Percentiles rank a stretch among this genome's conserved stretches.
phyloP scores from a whole-genome alignment of 495 filamentous ascomycete species.

The Hypoxylon perforatum region DNA sequence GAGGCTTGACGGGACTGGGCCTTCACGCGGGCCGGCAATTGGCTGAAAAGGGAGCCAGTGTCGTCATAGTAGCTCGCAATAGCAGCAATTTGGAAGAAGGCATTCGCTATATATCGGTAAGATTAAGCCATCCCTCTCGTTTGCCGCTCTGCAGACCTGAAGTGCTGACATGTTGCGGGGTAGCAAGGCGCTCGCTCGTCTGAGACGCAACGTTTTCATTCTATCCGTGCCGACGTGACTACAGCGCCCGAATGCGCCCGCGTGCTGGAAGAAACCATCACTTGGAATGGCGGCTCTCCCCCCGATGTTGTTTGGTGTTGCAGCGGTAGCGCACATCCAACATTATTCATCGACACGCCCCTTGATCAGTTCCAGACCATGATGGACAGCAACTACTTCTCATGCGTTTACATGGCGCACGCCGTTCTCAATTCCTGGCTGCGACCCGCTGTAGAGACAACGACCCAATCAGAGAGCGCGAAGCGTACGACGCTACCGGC shows the following conservation, averaged over 20 bases:
- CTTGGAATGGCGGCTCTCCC: slow-evolving; percentile 75
- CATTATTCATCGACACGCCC: slow-evolving; percentile 77
- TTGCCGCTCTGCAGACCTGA: background rate
- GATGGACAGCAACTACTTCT: slow-evolving; percentile 89
- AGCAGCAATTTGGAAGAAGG: slow-evolving; percentile 70
- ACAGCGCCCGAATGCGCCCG: slow-evolving; percentile 68
- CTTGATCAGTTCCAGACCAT: slow-evolving; percentile 70
- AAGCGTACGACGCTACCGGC: background rate
- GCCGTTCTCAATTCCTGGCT: slow-evolving; percentile 65
- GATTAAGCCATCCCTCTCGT: background rate
- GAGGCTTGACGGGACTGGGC: slow-evolving; percentile 86
- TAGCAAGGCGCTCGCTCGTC: slow-evolving; percentile 61
- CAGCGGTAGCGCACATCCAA: slow-evolving; percentile 73
- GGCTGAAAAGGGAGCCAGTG: slow-evolving; percentile 78
- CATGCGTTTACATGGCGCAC: slow-evolving; percentile 80
- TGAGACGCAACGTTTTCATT: slow-evolving; percentile 74
- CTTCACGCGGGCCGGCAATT: slow-evolving; percentile 73
- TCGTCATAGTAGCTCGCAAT: slow-evolving; percentile 80
- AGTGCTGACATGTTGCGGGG: background rate
- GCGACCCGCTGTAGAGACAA: slow-evolving; percentile 33
- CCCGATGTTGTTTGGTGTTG: slow-evolving; percentile 90
- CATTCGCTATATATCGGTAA: slow-evolving; percentile 69
- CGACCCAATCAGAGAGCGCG: no score
- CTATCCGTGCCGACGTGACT: slow-evolving; percentile 80
- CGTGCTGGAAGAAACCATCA: slow-evolving; percentile 70